Base-by-base conservation (phyloP, 1,284 basidiomycete species). In the Trametes sp. region DNA sequence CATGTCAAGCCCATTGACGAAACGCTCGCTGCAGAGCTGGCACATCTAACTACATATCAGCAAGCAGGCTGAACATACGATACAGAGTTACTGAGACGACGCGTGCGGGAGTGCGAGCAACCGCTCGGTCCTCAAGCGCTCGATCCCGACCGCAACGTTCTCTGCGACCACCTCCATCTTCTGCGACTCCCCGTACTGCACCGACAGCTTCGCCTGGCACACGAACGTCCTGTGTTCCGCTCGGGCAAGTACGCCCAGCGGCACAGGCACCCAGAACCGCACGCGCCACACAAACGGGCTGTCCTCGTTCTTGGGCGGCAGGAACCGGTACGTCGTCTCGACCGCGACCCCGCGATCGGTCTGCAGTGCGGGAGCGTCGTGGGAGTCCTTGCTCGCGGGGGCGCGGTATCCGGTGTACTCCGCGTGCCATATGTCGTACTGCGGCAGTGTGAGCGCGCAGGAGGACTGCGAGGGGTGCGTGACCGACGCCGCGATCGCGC, bases 181-280 rank as follows among this genome's bases (percentile, higher is more conserved):
- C 35, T 55, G 38, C 1, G 46, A 54, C 38, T 63, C 59, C 61
- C 60, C 63, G 9, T 64, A 61, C n/a, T 54, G 57, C 1, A 67
- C 59, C 13, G 36, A 36, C 23, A 67, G 59, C 26, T 33, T 45
- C 45, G 69, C 64, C 10, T 58, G 62, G 33, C 65, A 59, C 16
- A 62, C 49, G 56, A 68, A 70, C 46, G 58, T 56, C 23, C 59
- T 19, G 50, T 59, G 56, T 36, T 64, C 65, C 21, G 56, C 58
- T 14, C 64, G 45, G 24, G 31, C 36, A 42, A 70, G 60, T 28
- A 70, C 49, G 16, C 19, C 14, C 31, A 68, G 49, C 49, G 69
- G 69, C 4, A 70, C 61, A 9, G 69, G 69, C 55, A 67, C 69
- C 63, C 67, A 68, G 57, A 68, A 68, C 26, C 63, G 42, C 54